These are phyloP conservation scores for Cladosporium sp. DNA, from an alignment of 2,329 filamentous ascomycete genomes.

Conservation along the genomic window DNA sequence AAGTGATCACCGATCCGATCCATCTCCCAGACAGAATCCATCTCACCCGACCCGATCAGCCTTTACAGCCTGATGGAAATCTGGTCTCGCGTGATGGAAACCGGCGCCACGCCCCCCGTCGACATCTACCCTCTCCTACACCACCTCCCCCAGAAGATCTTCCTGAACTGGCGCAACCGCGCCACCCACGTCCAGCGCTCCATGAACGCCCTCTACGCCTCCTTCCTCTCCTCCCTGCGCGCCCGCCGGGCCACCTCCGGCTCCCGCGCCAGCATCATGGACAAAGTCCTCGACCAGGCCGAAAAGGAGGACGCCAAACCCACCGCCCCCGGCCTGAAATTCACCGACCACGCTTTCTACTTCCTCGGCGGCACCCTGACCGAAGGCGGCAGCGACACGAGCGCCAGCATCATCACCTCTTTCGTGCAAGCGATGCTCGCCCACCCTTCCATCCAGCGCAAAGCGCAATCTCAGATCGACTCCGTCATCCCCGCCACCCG, in stretches of 20 bases:
- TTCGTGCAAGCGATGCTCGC: slow-evolving; percentile 35
- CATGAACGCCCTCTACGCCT: slow-evolving; percentile 41
- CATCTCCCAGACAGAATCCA: slow-evolving; percentile 9
- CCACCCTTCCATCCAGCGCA: slow-evolving; percentile 26
- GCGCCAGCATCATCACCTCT: slow-evolving; percentile 33
- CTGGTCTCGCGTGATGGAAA: slow-evolving; percentile 44
- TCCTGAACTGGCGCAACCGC: slow-evolving; percentile 38
- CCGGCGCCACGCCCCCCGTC: slow-evolving; percentile 47
- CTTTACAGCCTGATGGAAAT: slow-evolving; percentile 42
- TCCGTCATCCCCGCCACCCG: slow-evolving; percentile 23
- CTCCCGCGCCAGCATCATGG: slow-evolving; percentile 35
- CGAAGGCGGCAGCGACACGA: slow-evolving; percentile 40
- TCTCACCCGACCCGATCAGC: slow-evolving; percentile 23
- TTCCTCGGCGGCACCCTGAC: slow-evolving; percentile 36
- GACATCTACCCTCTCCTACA: slow-evolving; percentile 46
- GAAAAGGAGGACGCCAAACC: slow-evolving; percentile 17
- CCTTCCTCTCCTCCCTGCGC: slow-evolving; percentile 34
- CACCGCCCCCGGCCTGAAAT: slow-evolving; percentile 16
- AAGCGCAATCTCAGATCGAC: slow-evolving; percentile 33
- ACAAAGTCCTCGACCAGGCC: slow-evolving; percentile 38
- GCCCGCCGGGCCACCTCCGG: slow-evolving; percentile 28
- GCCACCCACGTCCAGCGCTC: slow-evolving; percentile 35
- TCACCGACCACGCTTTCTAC: slow-evolving; percentile 33
- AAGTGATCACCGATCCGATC: slow-evolving; percentile 4
- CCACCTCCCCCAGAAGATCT: slow-evolving; percentile 38